Percentiles rank a stretch among this genome's conserved stretches.
Evolutionary conservation across 345 rosid genomes (phyloP).

Genomic region (Anastatica hierochuntica): DNA sequence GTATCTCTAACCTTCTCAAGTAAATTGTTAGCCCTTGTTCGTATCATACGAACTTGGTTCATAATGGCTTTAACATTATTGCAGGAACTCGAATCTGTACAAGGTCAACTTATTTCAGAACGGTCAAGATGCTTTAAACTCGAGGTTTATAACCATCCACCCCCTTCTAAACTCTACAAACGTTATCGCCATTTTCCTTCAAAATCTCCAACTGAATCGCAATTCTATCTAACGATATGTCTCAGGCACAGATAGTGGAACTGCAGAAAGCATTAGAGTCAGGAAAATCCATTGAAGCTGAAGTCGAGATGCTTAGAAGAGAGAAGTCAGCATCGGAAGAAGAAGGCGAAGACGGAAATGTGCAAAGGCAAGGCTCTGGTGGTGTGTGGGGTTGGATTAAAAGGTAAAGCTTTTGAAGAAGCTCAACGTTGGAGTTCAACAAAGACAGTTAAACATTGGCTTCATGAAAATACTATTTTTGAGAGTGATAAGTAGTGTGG

Average conservation of each 20-base stretch:
- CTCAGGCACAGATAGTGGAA: constrained; percentile 85
- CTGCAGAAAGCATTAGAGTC: constrained; percentile 78
- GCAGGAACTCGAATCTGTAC: constrained; percentile 88
- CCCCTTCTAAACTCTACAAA: not conserved
- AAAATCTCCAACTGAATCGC: too few species aligned
- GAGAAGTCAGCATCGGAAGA: constrained; percentile 60
- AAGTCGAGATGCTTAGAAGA: constrained; percentile 71
- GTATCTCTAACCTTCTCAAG: constrained; percentile 10
- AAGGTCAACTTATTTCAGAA: constrained; percentile 80
- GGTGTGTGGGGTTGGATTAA: constrained; percentile 77
- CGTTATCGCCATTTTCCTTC: not conserved
- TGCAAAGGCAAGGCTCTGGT: constrained; percentile 66
- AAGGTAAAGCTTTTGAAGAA: constrained; percentile 19
- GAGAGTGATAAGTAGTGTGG: not conserved
- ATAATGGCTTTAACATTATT: constrained; percentile 4
- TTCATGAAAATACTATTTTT: too few species aligned
- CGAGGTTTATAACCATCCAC: constrained; percentile 43
- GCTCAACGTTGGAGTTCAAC: too few species aligned
- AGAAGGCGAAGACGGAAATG: constrained; percentile 48
- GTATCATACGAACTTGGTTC: not conserved
- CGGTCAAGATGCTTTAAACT: constrained; percentile 97
- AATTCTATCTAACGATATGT: constrained; percentile 4
- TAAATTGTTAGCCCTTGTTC: not conserved
- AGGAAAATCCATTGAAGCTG: constrained; percentile 56
- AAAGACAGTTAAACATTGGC: too few species aligned